Evolutionary conservation across 1,284 basidiomycete genomes (phyloP).

Genomic region (Thelephora terrestris): DNA sequence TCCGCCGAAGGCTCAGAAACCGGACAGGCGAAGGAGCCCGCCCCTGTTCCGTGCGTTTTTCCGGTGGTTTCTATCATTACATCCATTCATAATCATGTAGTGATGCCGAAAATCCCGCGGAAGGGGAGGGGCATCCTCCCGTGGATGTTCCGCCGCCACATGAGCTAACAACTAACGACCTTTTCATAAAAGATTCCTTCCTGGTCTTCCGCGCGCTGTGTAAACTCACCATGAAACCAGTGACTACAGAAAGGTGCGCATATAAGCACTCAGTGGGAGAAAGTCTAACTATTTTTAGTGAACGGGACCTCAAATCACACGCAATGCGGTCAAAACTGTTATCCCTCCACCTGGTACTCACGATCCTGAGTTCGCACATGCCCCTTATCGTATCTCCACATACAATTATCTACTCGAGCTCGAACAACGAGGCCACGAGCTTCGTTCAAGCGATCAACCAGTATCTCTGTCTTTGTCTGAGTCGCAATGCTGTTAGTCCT

Average conservation of each 20-base stretch:
- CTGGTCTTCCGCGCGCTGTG: constrained; percentile 92
- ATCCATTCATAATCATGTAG: too few species aligned
- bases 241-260: constrained; percentile 83
- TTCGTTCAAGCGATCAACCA: constrained; percentile 92
- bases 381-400: constrained; percentile 77
- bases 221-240: constrained; percentile 96
- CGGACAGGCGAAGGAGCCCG: too few species aligned
- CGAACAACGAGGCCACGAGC: constrained; percentile 74
- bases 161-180: constrained; percentile 54
- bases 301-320: constrained; percentile 88
- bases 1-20: too few species aligned
- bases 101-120: too few species aligned
- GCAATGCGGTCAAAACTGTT: constrained; percentile 93
- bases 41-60: too few species aligned
- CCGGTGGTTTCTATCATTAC: too few species aligned
- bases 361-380: constrained; percentile 89
- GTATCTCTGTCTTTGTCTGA: constrained; percentile 89
- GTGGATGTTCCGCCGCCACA: background rate
- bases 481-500: constrained; percentile 91
- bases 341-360: constrained; percentile 86
- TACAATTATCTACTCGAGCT: constrained; percentile 82
- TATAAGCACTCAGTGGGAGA: background rate
- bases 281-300: constrained; percentile 35
- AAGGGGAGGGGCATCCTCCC: too few species aligned
- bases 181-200: constrained; percentile 94